Evolutionary conservation across 2,329 filamentous ascomycete genomes (phyloP).

Genomic region (Dothidotthia symphoricarpi): DNA sequence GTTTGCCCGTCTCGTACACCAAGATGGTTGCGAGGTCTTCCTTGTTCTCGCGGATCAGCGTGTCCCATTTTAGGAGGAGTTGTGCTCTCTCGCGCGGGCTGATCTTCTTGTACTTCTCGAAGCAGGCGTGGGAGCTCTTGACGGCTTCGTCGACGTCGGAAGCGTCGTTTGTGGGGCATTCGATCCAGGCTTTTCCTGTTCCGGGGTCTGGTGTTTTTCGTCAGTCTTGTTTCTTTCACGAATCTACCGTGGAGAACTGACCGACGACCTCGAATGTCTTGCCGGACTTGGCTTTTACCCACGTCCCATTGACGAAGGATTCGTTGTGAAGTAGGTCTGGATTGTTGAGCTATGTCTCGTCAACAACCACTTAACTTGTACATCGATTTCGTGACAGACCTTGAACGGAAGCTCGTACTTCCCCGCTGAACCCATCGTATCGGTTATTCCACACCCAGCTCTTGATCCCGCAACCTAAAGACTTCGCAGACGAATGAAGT

Average conservation of each 20-base stretch:
- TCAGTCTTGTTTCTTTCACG: constrained; percentile 17
- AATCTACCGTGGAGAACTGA: too few species aligned
- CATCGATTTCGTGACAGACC: constrained; percentile 24
- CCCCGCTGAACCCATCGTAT: constrained; percentile 22
- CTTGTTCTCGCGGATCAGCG: constrained; percentile 60
- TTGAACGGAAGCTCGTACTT: constrained; percentile 47
- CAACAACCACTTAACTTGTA: not conserved
- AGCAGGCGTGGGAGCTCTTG: constrained; percentile 59
- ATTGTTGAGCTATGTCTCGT: constrained; percentile 50
- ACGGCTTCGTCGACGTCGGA: constrained; percentile 64
- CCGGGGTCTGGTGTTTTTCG: constrained; percentile 47
- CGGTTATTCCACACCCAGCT: too few species aligned
- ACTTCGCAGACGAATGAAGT: too few species aligned
- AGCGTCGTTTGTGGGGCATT: constrained; percentile 49
- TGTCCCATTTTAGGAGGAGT: constrained; percentile 64
- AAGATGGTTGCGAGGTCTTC: constrained; percentile 64
- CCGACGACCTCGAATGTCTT: constrained; percentile 59
- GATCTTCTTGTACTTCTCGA: constrained; percentile 58
- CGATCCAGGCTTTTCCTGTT: constrained; percentile 51
- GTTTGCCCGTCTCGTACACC: constrained; percentile 59
- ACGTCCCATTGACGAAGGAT: constrained; percentile 56
- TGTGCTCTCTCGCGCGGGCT: constrained; percentile 62
- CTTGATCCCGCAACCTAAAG: too few species aligned
- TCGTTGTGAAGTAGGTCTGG: constrained; percentile 55
- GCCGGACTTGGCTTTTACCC: constrained; percentile 56